Evolutionary conservation across 352 stramenopile species (phyloP), one percentile per base, ranked within the genome.

Genomic region (Thalassiosira exigua): DNA sequence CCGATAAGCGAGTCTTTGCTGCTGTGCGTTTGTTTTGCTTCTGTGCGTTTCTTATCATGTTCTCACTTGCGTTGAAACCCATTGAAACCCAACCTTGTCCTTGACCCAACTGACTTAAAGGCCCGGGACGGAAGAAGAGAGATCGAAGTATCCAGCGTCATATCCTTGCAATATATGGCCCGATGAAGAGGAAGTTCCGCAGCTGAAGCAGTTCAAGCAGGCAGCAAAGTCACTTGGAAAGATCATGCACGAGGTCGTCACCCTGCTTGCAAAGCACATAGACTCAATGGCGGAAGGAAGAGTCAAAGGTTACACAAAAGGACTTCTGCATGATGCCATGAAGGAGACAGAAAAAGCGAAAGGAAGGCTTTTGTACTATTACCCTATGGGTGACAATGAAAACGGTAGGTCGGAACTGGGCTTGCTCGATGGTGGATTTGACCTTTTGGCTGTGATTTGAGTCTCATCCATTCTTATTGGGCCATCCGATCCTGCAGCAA

Each of bases 321-420:
- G 81, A 24, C 70, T 84, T 17, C 42, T 94, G 4, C 86, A 82
- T 53, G 60, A 80, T 33, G 51, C 71, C 11, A 86, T 94, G 75
- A 75, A 79, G 32, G 50, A 73, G 5, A 93, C 90, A 0, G 86
- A 93, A 66, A 94, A 94, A 60, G 94, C 91, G 50, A 98, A 98
- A 81, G 95, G 95, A 19, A 91, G 96, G 12, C 82, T 98, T 32
- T 79, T 98, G 51, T 97, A 98, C 79, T 98, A 98, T 75, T 98
- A 95, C 82, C 91, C 95, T 19, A 68, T 98, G 2, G 69, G 85
- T 0, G 41, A 78, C 30, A 41, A 54, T 7, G 48, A 71, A 17
- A 26, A 62, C 27, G 26, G 75, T 19, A 73, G n/a, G n/a, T n/a
- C n/a, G n/a, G n/a, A n/a, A n/a, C n/a, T n/a, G n/a, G n/a, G n/a